Base-by-base conservation (phyloP, 805 yeast species). In the Candida manassasensis region DNA sequence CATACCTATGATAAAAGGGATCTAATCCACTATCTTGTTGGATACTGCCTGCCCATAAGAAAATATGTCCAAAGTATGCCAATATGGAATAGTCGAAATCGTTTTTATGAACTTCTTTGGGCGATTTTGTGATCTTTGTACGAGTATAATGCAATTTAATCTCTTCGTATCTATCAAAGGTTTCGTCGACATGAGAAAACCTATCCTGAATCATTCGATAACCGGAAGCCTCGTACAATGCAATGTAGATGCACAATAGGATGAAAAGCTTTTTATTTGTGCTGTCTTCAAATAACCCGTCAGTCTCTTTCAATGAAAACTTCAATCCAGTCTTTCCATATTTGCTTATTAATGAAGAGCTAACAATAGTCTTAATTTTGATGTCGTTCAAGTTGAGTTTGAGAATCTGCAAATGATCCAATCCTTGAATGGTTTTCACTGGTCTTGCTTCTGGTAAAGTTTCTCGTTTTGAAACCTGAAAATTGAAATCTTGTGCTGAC, bases 61-160 rank as follows among this genome's bases (percentile, higher is more conserved):
- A 41, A 18, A 63, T 59, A 43, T 61, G 59, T 4, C 71, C 71
- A 25, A 62, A 47, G 44, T 59, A 57, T 3, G 67, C 48, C 22
- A 64, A 52, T 9, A 61, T 64, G 3, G 63, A 48, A 41, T 64
- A 64, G 42, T 64, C 70, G 32, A 63, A 55, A 37, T 50, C 43
- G 43, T 63, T 63, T 32, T 53, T 51, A 41, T 63, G 69, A 6
- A 55, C 50, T 17, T 50, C 44, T 39, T 52, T 61, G 34, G 44
- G 56, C n/a, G 68, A 59, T 10, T 53, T 53, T 2, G 70, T 64
- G 19, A 55, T 40, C 40, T 50, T 50, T 5, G 69, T 59, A 3
- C 59, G 42, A 8, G 63, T 62, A 19, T 49, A 52, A n/a, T 49
- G 49, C 36, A 62, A 47, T 11, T 57, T 59, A 34, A 64, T 47